These are phyloP conservation scores for Ceratobasidium sp. DNA, from an alignment of 1,284 basidiomycete species.

Conservation along the genomic window DNA sequence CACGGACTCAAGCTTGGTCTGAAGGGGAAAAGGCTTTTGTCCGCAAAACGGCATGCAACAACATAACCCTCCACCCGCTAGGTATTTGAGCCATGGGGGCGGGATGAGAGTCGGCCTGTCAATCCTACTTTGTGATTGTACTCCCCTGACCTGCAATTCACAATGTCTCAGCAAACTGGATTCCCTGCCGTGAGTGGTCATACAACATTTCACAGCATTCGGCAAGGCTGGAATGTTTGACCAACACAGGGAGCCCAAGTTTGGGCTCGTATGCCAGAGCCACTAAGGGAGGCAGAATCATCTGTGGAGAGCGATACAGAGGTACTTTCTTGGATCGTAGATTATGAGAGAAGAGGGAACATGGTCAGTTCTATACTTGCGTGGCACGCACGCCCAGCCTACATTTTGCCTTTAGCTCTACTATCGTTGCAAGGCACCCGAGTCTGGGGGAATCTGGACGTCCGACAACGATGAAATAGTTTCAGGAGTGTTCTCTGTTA, in stretches of 20 bases:
- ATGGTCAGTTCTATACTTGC: conserved; percentile 1
- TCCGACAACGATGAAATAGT: conserved; percentile 21
- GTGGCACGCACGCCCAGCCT: neutral
- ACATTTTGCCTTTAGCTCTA: conserved; percentile 2
- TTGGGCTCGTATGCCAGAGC: conserved; percentile 33
- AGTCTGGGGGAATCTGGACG: conserved; percentile 34
- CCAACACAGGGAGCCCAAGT: conserved; percentile 31
- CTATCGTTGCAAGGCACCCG: conserved; percentile 37
- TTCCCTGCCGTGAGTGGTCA: conserved; percentile 16
- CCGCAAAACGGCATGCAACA: neutral
- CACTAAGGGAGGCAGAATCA: neutral
- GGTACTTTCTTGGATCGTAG: conserved; percentile 36
- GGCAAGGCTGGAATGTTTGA: neutral
- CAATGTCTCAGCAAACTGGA: conserved; percentile 13
- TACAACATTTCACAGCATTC: neutral
- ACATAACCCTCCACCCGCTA: neutral
- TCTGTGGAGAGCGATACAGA: conserved; percentile 6
- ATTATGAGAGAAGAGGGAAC: conserved; percentile 20
- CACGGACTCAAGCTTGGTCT: neutral
- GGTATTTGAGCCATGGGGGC: conserved; percentile 17
- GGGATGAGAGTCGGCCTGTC: too few species aligned
- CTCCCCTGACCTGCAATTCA: neutral
- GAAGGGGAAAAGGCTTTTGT: neutral
- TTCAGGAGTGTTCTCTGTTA: conserved; percentile 4
- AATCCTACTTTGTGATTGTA: neutral